A percentile compares a stretch with the other conserved stretches of the same genome.
Evolutionary conservation across 108 stramenopile genomes (phyloP).

Genomic region (Pseudonitzschia pungens): DNA sequence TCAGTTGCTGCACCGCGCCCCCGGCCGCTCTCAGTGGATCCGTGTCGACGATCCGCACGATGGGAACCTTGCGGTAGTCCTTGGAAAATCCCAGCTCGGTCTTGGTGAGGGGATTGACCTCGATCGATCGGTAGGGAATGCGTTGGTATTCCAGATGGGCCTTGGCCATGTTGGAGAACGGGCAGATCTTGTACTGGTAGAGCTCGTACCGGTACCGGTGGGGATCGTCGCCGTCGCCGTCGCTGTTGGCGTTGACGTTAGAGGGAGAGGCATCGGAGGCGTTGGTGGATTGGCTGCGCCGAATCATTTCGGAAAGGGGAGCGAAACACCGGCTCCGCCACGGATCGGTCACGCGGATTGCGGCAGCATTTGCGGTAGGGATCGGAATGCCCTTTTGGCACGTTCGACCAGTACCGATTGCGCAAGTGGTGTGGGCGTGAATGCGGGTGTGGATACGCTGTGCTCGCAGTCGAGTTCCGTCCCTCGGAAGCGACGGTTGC

Average conservation of each 20-base stretch:
- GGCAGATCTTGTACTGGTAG: conserved; percentile 92
- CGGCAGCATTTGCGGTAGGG: no score
- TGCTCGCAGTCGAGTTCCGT: no score
- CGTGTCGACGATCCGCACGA: conserved; percentile 50
- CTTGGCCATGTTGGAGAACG: conserved; percentile 89
- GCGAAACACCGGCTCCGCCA: no score
- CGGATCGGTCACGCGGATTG: no score
- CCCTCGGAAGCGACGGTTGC: no score
- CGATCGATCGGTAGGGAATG: conserved; percentile 56
- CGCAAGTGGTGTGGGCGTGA: no score
- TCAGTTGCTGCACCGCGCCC: conserved; percentile 15
- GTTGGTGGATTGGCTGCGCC: no score
- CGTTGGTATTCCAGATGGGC: conserved; percentile 65
- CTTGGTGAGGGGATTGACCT: conserved; percentile 95
- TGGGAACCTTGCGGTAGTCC: conserved; percentile 88
- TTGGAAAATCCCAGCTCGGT: conserved; percentile 69
- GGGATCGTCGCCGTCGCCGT: neutral
- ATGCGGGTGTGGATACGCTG: no score
- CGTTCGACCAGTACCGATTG: no score
- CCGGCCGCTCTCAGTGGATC: neutral
- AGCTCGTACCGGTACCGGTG: conserved; percentile 34
- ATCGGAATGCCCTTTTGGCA: no score
- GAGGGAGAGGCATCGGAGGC: no score
- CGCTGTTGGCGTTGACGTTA: neutral
- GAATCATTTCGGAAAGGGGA: no score